Base-by-base conservation (phyloP, 139 green algal genomes). In the Desmodesmus armatus region DNA sequence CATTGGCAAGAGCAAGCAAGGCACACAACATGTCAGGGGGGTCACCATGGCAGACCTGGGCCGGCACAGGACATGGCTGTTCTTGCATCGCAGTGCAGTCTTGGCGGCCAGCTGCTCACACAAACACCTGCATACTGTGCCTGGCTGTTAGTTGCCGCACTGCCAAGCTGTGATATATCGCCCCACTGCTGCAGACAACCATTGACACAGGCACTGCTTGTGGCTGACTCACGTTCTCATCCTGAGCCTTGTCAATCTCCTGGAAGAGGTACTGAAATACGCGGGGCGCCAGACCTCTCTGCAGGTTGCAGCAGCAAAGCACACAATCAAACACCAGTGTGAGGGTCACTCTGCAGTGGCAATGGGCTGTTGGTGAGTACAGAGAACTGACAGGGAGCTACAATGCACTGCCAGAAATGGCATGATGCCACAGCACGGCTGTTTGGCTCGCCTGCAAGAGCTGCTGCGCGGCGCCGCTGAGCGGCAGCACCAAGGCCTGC, bases 251-350 rank as follows among this genome's bases (percentile, higher is more conserved):
- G 3, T 78, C 69, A 49, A 98, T 97, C 23, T 89, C 87, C 0
- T 66, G n/a, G 65, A 98, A 98, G 3, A 98, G 82, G 67, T 97
- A 87, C 84, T 97, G 88, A 80, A 98, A 97, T 33, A 97, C 88
- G 1, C 96, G 87, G 11, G 94, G 94, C 6, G 92, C 95, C 41
- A 99, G 85, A 3, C 96, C 96, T 9, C 93, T 87, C 78, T 94
- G 84, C 84, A 86, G n/a, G n/a, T n/a, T n/a, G n/a, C n/a, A n/a
- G n/a, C 13, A 63, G 39, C 70, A 58, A 21, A 25, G 27, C 40
- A 58, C 40, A 44, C 25, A 29, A 58, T 0, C 7, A 25, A 33
- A 15, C 35, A 13, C 33, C 77, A 72, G 55, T 55, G 55, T 40
- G 53, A 72, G 40, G 23, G 70, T 17, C 35, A 29, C 29, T 49